These are phyloP conservation scores for Blastocystis sp. DNA, from an alignment of 352 stramenopile genomes.

Conservation along the genomic window DNA sequence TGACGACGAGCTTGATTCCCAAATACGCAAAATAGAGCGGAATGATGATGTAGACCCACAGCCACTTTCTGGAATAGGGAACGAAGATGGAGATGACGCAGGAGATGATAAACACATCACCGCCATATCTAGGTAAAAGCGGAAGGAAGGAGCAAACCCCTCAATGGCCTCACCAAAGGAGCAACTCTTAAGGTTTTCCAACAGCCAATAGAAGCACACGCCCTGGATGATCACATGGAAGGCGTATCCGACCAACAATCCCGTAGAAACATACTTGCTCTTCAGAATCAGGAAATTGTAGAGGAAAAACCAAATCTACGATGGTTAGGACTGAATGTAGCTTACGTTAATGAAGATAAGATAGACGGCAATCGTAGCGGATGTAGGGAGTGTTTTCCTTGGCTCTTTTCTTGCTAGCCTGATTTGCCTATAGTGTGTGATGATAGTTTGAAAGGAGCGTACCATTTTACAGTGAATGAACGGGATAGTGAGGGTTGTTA, in stretches of 20 bases:
- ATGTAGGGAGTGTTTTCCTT: conserved; percentile 31
- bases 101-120: conserved; percentile 59
- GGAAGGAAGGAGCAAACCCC: neutral
- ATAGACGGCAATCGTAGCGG: conserved; percentile 10
- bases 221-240: conserved; percentile 42
- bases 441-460: neutral
- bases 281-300: conserved; percentile 61
- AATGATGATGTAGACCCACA: conserved; percentile 67
- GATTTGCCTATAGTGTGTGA: conserved; percentile 39
- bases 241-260: conserved; percentile 11
- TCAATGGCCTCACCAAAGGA: conserved; percentile 43
- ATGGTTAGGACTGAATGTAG: neutral
- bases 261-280: conserved; percentile 15
- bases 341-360: conserved; percentile 48
- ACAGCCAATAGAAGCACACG: conserved; percentile 39
- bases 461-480: neutral
- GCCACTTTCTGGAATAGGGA: conserved; percentile 52
- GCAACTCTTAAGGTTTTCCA: conserved; percentile 44
- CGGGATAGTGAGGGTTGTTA: too few species aligned
- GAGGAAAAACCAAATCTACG: conserved; percentile 49
- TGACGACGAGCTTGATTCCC: conserved; percentile 27
- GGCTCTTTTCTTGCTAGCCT: conserved; percentile 58
- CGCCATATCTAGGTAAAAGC: neutral
- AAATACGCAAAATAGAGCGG: conserved; percentile 41
- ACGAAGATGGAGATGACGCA: conserved; percentile 49